A percentile compares a stretch with the other conserved stretches of the same genome.
Evolutionary conservation across 805 yeast genomes (phyloP).

Genomic region (Candida argentea): DNA sequence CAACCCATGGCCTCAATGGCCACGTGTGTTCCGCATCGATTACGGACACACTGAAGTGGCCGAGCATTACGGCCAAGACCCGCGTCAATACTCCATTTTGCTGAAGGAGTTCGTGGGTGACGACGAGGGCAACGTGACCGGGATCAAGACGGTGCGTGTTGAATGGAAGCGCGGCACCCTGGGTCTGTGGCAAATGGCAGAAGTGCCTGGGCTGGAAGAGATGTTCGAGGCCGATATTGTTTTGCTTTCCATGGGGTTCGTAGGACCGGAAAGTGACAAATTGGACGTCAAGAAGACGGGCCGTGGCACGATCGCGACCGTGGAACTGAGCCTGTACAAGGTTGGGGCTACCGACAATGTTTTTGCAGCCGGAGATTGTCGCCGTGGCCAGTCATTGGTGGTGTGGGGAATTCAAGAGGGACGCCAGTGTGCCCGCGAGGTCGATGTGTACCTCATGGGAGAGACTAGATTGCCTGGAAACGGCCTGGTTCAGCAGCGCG

Average conservation of each 20-base stretch:
- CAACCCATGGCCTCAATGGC: conserved; percentile 99
- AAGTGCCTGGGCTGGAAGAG: conserved; percentile 91
- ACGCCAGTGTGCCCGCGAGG: conserved; percentile 94
- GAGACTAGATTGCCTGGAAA: conserved; percentile 81
- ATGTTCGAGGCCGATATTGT: conserved; percentile 92
- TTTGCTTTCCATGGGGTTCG: conserved; percentile 91
- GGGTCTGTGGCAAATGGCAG: conserved; percentile 99
- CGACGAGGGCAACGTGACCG: conserved; percentile 89
- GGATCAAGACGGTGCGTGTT: conserved; percentile 91
- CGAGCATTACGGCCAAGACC: conserved; percentile 93
- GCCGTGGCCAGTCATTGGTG: conserved; percentile 96
- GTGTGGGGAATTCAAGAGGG: conserved; percentile 99
- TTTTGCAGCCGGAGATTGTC: conserved; percentile 97
- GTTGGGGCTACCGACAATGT: conserved; percentile 55
- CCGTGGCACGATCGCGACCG: conserved; percentile 75
- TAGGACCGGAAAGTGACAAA: conserved; percentile 87
- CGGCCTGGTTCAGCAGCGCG: conserved; percentile 85
- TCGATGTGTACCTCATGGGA: conserved; percentile 73
- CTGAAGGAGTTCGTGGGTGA: conserved; percentile 95
- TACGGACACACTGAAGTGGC: conserved; percentile 95
- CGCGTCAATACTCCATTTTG: conserved; percentile 91
- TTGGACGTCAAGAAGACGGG: conserved; percentile 59
- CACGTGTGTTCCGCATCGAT: conserved; percentile 93
- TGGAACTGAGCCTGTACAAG: conserved; percentile 53
- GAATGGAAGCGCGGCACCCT: conserved; percentile 95